A percentile compares a stretch with the other conserved stretches of the same genome.
Conservation (phyloP, 2,329 filamentous ascomycete genomes). For the Trichoderma polysporum region DNA sequence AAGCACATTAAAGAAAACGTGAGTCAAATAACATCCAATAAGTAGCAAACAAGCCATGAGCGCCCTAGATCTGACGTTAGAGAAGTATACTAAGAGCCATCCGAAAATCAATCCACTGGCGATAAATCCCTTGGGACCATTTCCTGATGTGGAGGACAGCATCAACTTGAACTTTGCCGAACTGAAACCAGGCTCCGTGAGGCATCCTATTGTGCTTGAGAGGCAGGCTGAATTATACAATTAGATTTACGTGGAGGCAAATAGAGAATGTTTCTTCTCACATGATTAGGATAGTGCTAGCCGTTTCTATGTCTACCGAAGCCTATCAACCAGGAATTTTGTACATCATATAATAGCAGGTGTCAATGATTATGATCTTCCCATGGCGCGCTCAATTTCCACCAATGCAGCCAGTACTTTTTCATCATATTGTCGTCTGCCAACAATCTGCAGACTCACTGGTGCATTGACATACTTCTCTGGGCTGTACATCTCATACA, state of each 20-base stretch:
- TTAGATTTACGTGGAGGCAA: neutral
- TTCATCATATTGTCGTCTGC: slow-evolving; percentile 9
- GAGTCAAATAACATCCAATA: neutral
- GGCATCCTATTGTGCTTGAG: slow-evolving; percentile 28
- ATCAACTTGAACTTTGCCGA: slow-evolving; percentile 26
- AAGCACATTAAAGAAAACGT: slow-evolving; percentile 64
- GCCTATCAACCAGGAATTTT: neutral
- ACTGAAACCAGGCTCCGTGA: slow-evolving; percentile 26
- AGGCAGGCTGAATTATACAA: slow-evolving; percentile 28
- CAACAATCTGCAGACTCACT: slow-evolving; percentile 15
- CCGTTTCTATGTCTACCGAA: neutral
- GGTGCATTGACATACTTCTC: slow-evolving; percentile 14
- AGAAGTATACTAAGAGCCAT: slow-evolving; percentile 31
- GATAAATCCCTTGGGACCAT: slow-evolving; percentile 31
- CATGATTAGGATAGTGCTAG: neutral
- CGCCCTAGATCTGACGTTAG: neutral
- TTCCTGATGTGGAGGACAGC: slow-evolving; percentile 28
- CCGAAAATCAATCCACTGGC: slow-evolving; percentile 29
- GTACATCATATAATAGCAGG: neutral
- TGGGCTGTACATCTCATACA: slow-evolving; percentile 18
- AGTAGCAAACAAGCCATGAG: no score
- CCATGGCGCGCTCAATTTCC: slow-evolving; percentile 14
- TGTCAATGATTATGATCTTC: neutral
- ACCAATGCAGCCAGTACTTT: slow-evolving; percentile 7
- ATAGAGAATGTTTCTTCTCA: neutral